Evolutionary conservation across 2,329 filamentous ascomycete genomes (phyloP), one percentile per base, ranked within the genome.

Genomic region (Macroventuria anomochaeta): DNA sequence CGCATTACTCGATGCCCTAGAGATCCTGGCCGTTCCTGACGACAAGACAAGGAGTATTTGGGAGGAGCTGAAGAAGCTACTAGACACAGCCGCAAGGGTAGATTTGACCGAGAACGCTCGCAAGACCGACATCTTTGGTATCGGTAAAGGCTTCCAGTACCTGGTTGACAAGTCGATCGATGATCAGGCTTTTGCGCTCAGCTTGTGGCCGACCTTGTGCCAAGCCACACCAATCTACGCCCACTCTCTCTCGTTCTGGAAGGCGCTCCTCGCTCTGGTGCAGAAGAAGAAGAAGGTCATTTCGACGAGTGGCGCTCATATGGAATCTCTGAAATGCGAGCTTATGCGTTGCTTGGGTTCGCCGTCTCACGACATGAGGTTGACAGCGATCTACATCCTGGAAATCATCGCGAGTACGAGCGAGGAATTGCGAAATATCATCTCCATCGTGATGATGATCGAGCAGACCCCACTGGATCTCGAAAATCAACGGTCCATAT

Each of bases 391-490:
- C 33, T 84, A 86, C 53, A 80, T 97, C 21, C 76, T 97, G 11
- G 82, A 85, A 34, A 79, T 85, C 29, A 75, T 95, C 13, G 75
- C 71, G 46, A 61, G 73, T 23, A 80, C 76, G 48, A 76, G 70
- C 31, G 80, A 82, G 46, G 79, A 82, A 55, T 75, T 81, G 38
- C 75, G 80, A 5, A 77, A 84, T 25, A 77, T 80, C 6, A 74
- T 90, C 20, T 77, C 79, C 6, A 81, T 86, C 6, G 93, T 96
- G 76, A 81, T 93, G 13, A 83, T 91, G 58, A 86, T 93, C 13
- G 93, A 97, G 72, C 84, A 91, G 58, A 90, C 88, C 5, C 87
- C 90, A 0, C 76, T 96, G n/a, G 85, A 84, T 39, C 80, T 96
- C 3, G 85, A 93, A 51, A 91, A 88, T 42, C 84, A 86, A 43